Evolutionary conservation across 1,284 basidiomycete genomes (phyloP).

Genomic region (Coniferiporia weirii): DNA sequence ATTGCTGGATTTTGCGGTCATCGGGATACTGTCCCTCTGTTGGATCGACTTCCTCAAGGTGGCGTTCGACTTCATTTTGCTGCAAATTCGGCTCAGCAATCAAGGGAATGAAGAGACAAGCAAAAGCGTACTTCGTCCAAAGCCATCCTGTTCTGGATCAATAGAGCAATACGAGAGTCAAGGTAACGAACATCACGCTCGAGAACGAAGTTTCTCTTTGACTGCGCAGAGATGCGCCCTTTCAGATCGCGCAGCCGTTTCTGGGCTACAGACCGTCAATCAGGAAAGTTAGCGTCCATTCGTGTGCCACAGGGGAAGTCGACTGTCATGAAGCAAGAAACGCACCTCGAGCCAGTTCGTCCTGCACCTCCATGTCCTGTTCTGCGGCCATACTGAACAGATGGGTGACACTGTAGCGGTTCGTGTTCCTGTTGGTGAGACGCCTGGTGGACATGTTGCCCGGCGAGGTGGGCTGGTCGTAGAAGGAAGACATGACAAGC

Average conservation of each 20-base stretch:
- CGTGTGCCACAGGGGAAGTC: slow-evolving; percentile 6
- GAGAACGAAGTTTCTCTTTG: slow-evolving; percentile 98
- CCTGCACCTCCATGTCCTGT: slow-evolving; percentile 97
- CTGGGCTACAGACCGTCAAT: slow-evolving; percentile 60
- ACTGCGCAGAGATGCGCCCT: slow-evolving; percentile 95
- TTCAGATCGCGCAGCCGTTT: slow-evolving; percentile 95
- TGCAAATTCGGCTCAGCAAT: slow-evolving; percentile 28
- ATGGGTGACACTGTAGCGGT: slow-evolving; percentile 94
- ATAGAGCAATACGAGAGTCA: slow-evolving; percentile 93
- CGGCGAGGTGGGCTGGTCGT: slow-evolving; percentile 58
- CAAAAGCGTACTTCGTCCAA: slow-evolving; percentile 75
- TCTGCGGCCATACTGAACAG: slow-evolving; percentile 98
- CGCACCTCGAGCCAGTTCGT: slow-evolving; percentile 91
- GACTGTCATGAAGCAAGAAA: slow-evolving; percentile 18
- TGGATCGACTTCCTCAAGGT: slow-evolving; percentile 91
- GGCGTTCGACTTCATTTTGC: slow-evolving; percentile 92
- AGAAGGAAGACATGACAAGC: slow-evolving; percentile 38
- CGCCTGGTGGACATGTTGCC: slow-evolving; percentile 62
- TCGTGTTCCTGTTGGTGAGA: slow-evolving; percentile 87
- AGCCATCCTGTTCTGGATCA: slow-evolving; percentile 98
- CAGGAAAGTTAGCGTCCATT: neutral
- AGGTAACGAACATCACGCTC: slow-evolving; percentile 98
- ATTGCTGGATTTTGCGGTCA: slow-evolving; percentile 90
- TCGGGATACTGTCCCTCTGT: slow-evolving; percentile 88
- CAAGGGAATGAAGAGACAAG: neutral